A percentile compares a stretch with the other conserved stretches of the same genome.
phyloP scores from a whole-genome alignment of 179 eudicot species.

The Camellia oleifera region DNA sequence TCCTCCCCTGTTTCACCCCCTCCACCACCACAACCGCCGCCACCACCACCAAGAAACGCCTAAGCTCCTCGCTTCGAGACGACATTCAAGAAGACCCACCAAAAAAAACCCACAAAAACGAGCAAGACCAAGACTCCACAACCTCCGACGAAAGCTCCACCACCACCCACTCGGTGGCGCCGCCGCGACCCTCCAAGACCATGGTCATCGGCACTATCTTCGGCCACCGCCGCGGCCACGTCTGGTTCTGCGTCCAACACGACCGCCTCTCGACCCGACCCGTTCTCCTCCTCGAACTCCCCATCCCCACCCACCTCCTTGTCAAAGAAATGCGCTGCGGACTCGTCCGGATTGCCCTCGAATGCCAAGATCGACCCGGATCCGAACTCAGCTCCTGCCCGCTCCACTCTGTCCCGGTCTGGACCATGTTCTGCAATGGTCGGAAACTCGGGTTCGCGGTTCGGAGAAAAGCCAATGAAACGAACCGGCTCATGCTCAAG shows the following conservation, averaged over 20 bases:
- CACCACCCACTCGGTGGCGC: constrained; percentile 18
- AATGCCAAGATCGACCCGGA: constrained; percentile 29
- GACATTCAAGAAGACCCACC: constrained; percentile 31
- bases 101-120: neutral
- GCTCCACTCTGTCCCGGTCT: constrained; percentile 59
- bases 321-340: constrained; percentile 76
- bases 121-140: constrained; percentile 12
- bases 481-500: constrained; percentile 45
- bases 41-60: constrained; percentile 65
- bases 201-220: constrained; percentile 86
- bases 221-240: constrained; percentile 78
- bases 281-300: constrained; percentile 67
- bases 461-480: constrained; percentile 44
- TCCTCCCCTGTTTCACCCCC: constrained; percentile 64
- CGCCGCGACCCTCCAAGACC: constrained; percentile 66
- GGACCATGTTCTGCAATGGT: constrained; percentile 79
- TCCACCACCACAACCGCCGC: constrained; percentile 24
- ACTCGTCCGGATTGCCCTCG: constrained; percentile 61
- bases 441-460: constrained; percentile 74
- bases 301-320: constrained; percentile 57
- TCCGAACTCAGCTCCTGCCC: constrained; percentile 50
- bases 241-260: constrained; percentile 75
- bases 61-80: constrained; percentile 77
- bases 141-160: constrained; percentile 11
- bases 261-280: constrained; percentile 60